phyloP scores from a whole-genome alignment of 2,329 filamentous ascomycete genomes.

The Sphaerulina vaccinii region DNA sequence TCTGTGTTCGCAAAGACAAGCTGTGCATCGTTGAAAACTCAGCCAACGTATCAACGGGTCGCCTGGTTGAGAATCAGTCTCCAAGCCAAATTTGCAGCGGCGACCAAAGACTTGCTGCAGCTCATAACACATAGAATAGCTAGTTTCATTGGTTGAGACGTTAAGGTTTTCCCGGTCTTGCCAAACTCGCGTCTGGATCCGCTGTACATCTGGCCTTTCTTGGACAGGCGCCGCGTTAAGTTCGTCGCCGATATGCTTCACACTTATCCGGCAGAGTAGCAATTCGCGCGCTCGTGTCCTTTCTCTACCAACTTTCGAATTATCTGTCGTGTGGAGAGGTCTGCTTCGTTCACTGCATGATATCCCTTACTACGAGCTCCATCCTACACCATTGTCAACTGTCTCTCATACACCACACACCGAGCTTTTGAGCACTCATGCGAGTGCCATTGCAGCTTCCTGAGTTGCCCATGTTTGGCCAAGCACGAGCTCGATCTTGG shows the following conservation, averaged over 20 bases:
- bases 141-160: slow-evolving; percentile 12
- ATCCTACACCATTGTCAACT: not conserved
- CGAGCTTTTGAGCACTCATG: slow-evolving; percentile 7
- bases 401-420: not conserved
- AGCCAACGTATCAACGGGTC: slow-evolving; percentile 1
- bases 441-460: slow-evolving; percentile 13
- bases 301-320: slow-evolving; percentile 4
- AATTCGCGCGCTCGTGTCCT: slow-evolving; percentile 16
- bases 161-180: slow-evolving; percentile 11
- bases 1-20: not conserved
- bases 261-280: slow-evolving; percentile 17
- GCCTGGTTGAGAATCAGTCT: not conserved
- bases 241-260: slow-evolving; percentile 19
- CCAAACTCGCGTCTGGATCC: slow-evolving; percentile 6
- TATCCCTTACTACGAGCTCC: slow-evolving; percentile 10
- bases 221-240: slow-evolving; percentile 12
- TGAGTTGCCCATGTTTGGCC: slow-evolving; percentile 16
- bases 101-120: slow-evolving; percentile 3
- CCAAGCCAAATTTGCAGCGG: slow-evolving; percentile 1
- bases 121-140: not conserved
- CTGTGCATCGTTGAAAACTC: not conserved
- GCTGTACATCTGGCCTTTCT: slow-evolving; percentile 13
- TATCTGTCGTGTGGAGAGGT: slow-evolving; percentile 12
- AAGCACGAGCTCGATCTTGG: slow-evolving; percentile 18
- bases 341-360: slow-evolving; percentile 1